Evolutionary conservation across 225 moss, liverwort and hornwort genomes (phyloP).

Genomic region (Physcomitrium patens): DNA sequence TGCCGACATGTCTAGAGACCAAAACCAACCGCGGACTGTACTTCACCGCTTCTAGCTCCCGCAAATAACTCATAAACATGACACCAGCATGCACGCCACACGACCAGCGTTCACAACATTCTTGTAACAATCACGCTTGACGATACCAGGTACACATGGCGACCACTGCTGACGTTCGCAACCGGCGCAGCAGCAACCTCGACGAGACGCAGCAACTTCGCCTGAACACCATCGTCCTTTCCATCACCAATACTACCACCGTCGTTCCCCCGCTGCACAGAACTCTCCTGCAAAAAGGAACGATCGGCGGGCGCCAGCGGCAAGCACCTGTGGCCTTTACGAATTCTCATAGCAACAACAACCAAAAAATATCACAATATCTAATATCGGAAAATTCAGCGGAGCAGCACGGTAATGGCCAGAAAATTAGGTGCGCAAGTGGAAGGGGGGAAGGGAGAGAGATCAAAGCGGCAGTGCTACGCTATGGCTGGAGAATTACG

Average conservation of each 20-base stretch:
- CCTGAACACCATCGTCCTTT: background rate
- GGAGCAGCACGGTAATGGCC: background rate
- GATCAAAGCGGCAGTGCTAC: background rate
- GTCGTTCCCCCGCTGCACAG: background rate
- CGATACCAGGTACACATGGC: background rate
- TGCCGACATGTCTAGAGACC: conserved; percentile 16
- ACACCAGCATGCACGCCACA: background rate
- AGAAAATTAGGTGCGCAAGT: background rate
- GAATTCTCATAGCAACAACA: background rate
- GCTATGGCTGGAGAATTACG: background rate
- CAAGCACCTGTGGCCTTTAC: conserved; percentile 6
- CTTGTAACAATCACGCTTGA: background rate
- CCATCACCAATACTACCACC: background rate
- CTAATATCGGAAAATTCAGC: too few relatives aligned
- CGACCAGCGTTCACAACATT: background rate
- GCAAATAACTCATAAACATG: conserved; percentile 4
- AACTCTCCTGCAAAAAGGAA: background rate
- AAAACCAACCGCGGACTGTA: background rate
- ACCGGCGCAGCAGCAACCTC: conserved; percentile 4
- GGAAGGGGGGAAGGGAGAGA: background rate
- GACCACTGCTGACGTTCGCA: background rate
- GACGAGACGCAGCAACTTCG: background rate
- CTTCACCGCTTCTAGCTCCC: background rate
- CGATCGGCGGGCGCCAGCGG: background rate
- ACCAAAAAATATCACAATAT: background rate